Evolutionary conservation across 208 protist genomes (phyloP), one percentile per base, ranked within the genome.

Genomic region (Trypanosoma rangeli): DNA sequence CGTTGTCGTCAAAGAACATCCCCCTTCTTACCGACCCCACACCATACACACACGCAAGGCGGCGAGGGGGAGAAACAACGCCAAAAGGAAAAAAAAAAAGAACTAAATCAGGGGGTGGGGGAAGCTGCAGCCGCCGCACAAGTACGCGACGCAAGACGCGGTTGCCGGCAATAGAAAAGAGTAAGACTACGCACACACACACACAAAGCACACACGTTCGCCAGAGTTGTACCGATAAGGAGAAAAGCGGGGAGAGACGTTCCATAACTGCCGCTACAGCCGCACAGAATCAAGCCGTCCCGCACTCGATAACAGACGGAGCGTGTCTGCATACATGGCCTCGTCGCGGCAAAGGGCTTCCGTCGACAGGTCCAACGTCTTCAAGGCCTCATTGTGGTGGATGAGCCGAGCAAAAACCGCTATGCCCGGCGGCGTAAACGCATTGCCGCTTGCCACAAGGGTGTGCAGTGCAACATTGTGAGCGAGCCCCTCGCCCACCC

Each of bases 1-100:
- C 70, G 33, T 74, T 46, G 9, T 78, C 69, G 3, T 73, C 70
- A 55, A 57, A 57, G 16, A 67, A 67, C 62, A 67, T 67, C 58
- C 35, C 20, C 24, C 26, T 31, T 20, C 5, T 5, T 52, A n/a
- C 39, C 15, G 24, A 10, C 0, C 10, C 20, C 20, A 4, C 20
- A 50, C 46, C 7, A 16, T 16, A 50, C 46, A 50, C 16, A n/a
- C n/a, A n/a, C n/a, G n/a, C n/a, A n/a, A n/a, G n/a, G n/a, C n/a
- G n/a, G n/a, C n/a, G n/a, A n/a, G n/a, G n/a, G n/a, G n/a, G n/a
- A n/a, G n/a, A n/a, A n/a, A n/a, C n/a, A n/a, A n/a, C n/a, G n/a
- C n/a, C 48, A 53, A 53, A 53, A 53, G n/a, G n/a, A 53, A 29
- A 39, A 16, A 52, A 24, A 42, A 48, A 46, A 49, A 64, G 46